phyloP scores from a whole-genome alignment of 192 early-diverging fungal genomes.

The Linnemannia zychae region DNA sequence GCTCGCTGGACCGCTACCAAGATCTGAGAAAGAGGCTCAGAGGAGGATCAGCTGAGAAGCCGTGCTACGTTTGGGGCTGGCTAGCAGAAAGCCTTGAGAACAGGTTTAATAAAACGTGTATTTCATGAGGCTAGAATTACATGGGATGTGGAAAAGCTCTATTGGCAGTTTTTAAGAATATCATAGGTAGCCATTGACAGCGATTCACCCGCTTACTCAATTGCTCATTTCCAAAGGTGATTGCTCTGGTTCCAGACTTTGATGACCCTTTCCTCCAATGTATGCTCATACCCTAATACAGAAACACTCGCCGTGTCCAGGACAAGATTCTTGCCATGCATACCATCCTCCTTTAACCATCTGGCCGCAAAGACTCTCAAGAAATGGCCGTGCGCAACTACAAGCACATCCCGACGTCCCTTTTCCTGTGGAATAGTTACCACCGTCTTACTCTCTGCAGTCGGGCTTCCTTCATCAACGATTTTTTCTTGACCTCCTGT shows the following conservation, averaged over 20 bases:
- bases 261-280: constrained; percentile 53
- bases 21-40: constrained; percentile 19
- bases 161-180: too few species aligned
- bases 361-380: constrained; percentile 53
- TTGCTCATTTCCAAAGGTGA: constrained; percentile 38
- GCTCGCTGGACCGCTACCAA: constrained; percentile 79
- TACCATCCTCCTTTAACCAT: constrained; percentile 51
- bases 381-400: constrained; percentile 59
- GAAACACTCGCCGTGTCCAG: constrained; percentile 59
- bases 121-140: too few species aligned
- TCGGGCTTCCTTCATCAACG: neutral
- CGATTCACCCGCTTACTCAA: neutral
- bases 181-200: too few species aligned
- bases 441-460: neutral
- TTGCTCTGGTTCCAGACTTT: constrained; percentile 56
- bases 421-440: constrained; percentile 24
- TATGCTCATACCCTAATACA: constrained; percentile 58
- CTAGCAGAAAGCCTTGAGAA: too few species aligned
- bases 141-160: too few species aligned
- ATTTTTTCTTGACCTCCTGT: neutral
- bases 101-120: too few species aligned
- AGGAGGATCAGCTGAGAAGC: too few species aligned
- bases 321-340: constrained; percentile 51
- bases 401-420: constrained; percentile 46
- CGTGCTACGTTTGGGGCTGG: too few species aligned